Base-by-base conservation (phyloP, 2,329 filamentous ascomycete genomes). In the Metarhizium sp. region DNA sequence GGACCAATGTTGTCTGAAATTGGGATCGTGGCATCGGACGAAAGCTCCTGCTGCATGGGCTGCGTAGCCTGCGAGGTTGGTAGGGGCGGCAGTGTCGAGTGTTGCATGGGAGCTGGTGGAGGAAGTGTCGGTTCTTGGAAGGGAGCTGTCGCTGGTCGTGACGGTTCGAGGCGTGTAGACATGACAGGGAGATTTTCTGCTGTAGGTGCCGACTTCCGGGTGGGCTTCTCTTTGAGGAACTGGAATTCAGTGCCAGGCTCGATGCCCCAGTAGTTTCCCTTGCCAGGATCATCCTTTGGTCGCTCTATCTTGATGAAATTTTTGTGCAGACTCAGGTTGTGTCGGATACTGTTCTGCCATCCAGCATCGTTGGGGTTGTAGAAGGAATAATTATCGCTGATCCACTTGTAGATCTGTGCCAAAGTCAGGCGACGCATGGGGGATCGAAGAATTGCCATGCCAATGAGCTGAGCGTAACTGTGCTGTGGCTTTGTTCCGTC, bases 341-440 rank as follows among this genome's bases (percentile, higher is more conserved):
- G 94, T 38, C 94, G 88, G 69, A 99, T 99, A 75, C 94, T 97
- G 72, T 99, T 99, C 72, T 97, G 92, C 94, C 94, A 99, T 59
- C 94, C 92, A 11, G 88, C 85, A 64, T 96, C 91, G 55, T 86
- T 82, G 47, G 84, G 81, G 62, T 82, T 86, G 75, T 97, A 99
- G 72, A 92, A 96, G 5, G 82, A 85, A 69, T 88, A 97, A 18
- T 87, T 92, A 68, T 95, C 90, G n/a, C 90, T 95, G 64, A 99
- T 97, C 92, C 94, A 99, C 68, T 95, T 96, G 79, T 97, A 99
- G 63, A 99, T 99, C 70, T 96, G 91, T 30, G 91, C 85, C 18
- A 99, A 79, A 1, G 94, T 97, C 59, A 97, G 78, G 53, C 89
- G 87, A 58, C 91, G 85, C 58, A 86, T 84, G 13, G 88, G 86